Percentiles rank a stretch among this genome's conserved stretches.
phyloP scores from a whole-genome alignment of 2,329 filamentous ascomycete genomes.

The Colletotrichum sp. region DNA sequence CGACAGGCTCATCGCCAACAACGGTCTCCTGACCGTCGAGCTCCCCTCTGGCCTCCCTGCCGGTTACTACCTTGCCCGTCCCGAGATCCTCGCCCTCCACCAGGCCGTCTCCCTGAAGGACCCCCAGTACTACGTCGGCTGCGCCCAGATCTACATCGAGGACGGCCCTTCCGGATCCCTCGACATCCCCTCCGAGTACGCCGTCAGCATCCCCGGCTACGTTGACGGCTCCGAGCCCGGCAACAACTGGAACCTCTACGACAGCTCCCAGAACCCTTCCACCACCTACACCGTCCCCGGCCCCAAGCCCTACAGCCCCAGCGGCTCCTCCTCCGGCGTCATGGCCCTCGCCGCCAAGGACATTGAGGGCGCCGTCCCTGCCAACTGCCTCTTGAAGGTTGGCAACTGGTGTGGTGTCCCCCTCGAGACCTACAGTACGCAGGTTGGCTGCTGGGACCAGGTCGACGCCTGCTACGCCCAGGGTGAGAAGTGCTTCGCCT shows the following conservation, averaged over 20 bases:
- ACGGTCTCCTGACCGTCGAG: slow-evolving; percentile 66
- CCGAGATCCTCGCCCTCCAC: slow-evolving; percentile 74
- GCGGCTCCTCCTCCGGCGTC: slow-evolving; percentile 5
- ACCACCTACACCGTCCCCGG: slow-evolving; percentile 65
- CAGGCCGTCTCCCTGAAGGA: slow-evolving; percentile 55
- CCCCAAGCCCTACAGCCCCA: slow-evolving; percentile 56
- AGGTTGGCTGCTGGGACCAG: slow-evolving; percentile 65
- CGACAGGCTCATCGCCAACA: slow-evolving; percentile 68
- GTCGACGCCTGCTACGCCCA: slow-evolving; percentile 64
- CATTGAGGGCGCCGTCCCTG: slow-evolving; percentile 56
- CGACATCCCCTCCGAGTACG: slow-evolving; percentile 50
- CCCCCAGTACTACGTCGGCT: slow-evolving; percentile 77
- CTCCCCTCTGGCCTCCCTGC: slow-evolving; percentile 66
- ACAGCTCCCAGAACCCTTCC: slow-evolving; percentile 41
- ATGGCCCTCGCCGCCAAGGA: slow-evolving; percentile 5
- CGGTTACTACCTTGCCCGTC: slow-evolving; percentile 74
- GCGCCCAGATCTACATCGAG: slow-evolving; percentile 72
- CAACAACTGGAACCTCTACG: slow-evolving; percentile 71
- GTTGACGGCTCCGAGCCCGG: slow-evolving; percentile 58
- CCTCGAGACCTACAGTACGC: slow-evolving; percentile 59
- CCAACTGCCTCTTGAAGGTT: slow-evolving; percentile 66
- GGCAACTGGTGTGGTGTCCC: slow-evolving; percentile 76
- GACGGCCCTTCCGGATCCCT: slow-evolving; percentile 49
- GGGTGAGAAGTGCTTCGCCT: slow-evolving; percentile 61
- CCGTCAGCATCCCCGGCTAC: slow-evolving; percentile 71